Evolutionary conservation across 495 filamentous ascomycete species (phyloP).

Genomic region (Amniculicola lignicola): DNA sequence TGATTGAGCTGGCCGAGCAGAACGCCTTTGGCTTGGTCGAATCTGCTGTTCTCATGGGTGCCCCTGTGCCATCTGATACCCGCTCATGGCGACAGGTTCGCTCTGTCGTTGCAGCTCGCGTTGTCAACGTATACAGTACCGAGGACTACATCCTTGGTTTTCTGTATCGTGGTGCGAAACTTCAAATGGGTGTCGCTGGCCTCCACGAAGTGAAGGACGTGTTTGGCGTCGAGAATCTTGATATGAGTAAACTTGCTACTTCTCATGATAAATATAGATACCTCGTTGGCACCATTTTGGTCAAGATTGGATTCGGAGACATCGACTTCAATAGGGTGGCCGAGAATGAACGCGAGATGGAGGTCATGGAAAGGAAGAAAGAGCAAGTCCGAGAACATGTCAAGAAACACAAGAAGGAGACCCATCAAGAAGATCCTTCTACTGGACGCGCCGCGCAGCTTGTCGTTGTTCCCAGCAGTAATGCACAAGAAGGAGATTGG

Average conservation of each 20-base stretch:
- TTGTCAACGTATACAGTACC: slow-evolving; percentile 60
- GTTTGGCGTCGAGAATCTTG: slow-evolving; percentile 56
- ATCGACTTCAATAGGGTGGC: slow-evolving; percentile 47
- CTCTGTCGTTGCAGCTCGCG: slow-evolving; percentile 53
- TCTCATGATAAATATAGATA: slow-evolving; percentile 56
- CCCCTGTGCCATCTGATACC: slow-evolving; percentile 40
- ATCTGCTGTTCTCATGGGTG: slow-evolving; percentile 32
- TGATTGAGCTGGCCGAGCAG: slow-evolving; percentile 33
- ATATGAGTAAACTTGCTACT: slow-evolving; percentile 53
- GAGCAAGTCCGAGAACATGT: slow-evolving; percentile 43
- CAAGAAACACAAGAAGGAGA: slow-evolving; percentile 28
- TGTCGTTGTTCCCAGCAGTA: slow-evolving; percentile 4
- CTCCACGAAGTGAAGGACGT: slow-evolving; percentile 54
- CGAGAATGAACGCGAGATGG: slow-evolving; percentile 40
- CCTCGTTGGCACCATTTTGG: slow-evolving; percentile 53
- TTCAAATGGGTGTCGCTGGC: slow-evolving; percentile 57
- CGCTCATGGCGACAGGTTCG: slow-evolving; percentile 54
- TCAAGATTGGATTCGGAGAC: slow-evolving; percentile 56
- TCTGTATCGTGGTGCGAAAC: slow-evolving; percentile 53
- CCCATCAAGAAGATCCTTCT: slow-evolving; percentile 2
- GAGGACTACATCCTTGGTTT: slow-evolving; percentile 62
- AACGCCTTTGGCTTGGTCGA: slow-evolving; percentile 36
- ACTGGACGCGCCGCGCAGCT: slow-evolving; percentile 5
- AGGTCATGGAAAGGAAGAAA: slow-evolving; percentile 44
- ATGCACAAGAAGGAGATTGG: background rate